Conservation (phyloP, 345 rosid genomes). For the Euphorbia tirucalli region DNA sequence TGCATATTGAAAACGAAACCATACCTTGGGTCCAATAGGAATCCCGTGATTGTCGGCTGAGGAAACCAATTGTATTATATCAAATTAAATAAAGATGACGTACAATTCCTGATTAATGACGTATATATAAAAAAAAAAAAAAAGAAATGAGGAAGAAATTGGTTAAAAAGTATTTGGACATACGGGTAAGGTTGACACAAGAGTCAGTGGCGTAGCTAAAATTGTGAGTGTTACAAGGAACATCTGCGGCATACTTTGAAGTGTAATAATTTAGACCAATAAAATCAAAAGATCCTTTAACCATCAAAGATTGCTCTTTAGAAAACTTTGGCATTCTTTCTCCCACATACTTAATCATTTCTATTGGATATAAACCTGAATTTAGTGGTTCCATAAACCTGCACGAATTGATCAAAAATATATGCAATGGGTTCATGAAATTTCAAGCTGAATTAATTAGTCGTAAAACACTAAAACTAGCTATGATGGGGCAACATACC, state of each 20-base stretch:
- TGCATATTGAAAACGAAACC: too few relatives aligned
- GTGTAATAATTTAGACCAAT: slow-evolving; percentile 16
- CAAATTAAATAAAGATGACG: too few relatives aligned
- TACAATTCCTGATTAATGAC: too few relatives aligned
- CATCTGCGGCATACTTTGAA: background rate
- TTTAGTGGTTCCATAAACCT: slow-evolving; percentile 21
- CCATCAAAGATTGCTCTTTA: background rate
- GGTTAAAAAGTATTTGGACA: too few relatives aligned
- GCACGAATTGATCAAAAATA: background rate
- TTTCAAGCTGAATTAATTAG: too few relatives aligned
- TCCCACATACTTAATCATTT: slow-evolving; percentile 7
- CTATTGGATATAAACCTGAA: slow-evolving; percentile 6
- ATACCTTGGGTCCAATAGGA: slow-evolving; percentile 46
- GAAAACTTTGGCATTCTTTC: slow-evolving; percentile 9
- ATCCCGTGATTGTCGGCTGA: too few relatives aligned
- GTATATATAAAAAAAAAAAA: too few relatives aligned
- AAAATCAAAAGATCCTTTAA: slow-evolving; percentile 17
- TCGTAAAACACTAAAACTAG: too few relatives aligned
- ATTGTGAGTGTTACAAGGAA: background rate
- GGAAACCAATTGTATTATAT: too few relatives aligned
- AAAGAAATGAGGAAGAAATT: too few relatives aligned
- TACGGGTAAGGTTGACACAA: background rate
- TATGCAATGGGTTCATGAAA: too few relatives aligned
- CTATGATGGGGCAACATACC: background rate
- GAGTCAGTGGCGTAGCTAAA: background rate